Evolutionary conservation across 805 yeast genomes (phyloP).

Genomic region (Wickerhamomyces sydowiorum): DNA sequence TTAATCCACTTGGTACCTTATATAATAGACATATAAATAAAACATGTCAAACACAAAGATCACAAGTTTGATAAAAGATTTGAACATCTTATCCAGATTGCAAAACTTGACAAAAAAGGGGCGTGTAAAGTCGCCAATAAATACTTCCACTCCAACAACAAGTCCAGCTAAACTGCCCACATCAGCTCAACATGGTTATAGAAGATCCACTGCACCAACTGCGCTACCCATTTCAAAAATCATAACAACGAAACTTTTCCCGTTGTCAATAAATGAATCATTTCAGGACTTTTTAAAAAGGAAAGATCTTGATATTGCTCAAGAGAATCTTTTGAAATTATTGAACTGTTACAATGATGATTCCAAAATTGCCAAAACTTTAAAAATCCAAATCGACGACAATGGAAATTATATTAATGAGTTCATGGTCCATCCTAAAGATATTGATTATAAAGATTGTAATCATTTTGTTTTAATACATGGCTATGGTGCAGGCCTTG

Average conservation of each 20-base stretch:
- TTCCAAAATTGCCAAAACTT: constrained; percentile 23
- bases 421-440: constrained; percentile 52
- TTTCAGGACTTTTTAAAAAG: constrained; percentile 41
- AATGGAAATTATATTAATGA: constrained; percentile 66
- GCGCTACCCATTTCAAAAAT: constrained; percentile 58
- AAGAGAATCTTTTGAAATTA: constrained; percentile 37
- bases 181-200: constrained; percentile 24
- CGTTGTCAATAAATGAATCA: constrained; percentile 48
- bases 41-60: background rate
- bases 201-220: constrained; percentile 57
- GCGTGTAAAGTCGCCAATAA: background rate
- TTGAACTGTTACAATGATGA: constrained; percentile 41
- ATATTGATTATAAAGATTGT: constrained; percentile 22
- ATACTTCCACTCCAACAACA: background rate
- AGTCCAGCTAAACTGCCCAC: constrained; percentile 1
- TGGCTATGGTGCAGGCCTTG: constrained; percentile 95
- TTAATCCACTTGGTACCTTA: too few species aligned
- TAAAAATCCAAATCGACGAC: constrained; percentile 34
- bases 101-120: background rate
- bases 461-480: constrained; percentile 71
- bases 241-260: constrained; percentile 44
- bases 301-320: constrained; percentile 35
- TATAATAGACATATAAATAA: too few species aligned
- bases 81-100: background rate
- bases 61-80: background rate